Conservation (phyloP, 257 asterid genomes). For the Leptodermis oblonga region DNA sequence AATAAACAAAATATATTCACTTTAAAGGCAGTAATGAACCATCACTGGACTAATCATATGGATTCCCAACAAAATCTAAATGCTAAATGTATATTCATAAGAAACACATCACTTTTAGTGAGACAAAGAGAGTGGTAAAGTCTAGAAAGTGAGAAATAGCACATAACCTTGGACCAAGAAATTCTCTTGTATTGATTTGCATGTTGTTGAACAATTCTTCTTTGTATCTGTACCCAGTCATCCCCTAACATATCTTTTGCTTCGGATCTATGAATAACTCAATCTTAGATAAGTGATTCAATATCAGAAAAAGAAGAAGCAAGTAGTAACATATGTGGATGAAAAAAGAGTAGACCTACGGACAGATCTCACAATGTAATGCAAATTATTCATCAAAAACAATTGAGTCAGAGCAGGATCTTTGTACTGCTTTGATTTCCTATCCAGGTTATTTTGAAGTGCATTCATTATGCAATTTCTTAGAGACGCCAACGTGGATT, state of each 20-base stretch:
- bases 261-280: slow-evolving; percentile 59
- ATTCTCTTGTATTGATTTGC: slow-evolving; percentile 96
- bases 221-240: slow-evolving; percentile 98
- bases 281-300: slow-evolving; percentile 9
- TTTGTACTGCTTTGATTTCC: slow-evolving; percentile 87
- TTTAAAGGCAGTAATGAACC: too few species aligned
- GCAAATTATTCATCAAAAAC: slow-evolving; percentile 88
- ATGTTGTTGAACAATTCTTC: slow-evolving; percentile 94
- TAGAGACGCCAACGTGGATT: slow-evolving; percentile 56
- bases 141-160: background rate
- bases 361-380: slow-evolving; percentile 90
- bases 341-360: slow-evolving; percentile 58
- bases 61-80: too few species aligned
- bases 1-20: background rate
- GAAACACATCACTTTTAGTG: too few species aligned
- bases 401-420: slow-evolving; percentile 93
- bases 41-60: too few species aligned
- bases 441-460: slow-evolving; percentile 83
- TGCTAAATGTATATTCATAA: too few species aligned
- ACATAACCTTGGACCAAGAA: slow-evolving; percentile 89
- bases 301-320: too few species aligned
- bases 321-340: background rate
- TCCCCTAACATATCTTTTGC: slow-evolving; percentile 92
- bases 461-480: slow-evolving; percentile 85
- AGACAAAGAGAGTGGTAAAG: too few species aligned